These are phyloP conservation scores for Fusarium succisae DNA, from an alignment of 2,329 filamentous ascomycete genomes.

Conservation along the genomic window DNA sequence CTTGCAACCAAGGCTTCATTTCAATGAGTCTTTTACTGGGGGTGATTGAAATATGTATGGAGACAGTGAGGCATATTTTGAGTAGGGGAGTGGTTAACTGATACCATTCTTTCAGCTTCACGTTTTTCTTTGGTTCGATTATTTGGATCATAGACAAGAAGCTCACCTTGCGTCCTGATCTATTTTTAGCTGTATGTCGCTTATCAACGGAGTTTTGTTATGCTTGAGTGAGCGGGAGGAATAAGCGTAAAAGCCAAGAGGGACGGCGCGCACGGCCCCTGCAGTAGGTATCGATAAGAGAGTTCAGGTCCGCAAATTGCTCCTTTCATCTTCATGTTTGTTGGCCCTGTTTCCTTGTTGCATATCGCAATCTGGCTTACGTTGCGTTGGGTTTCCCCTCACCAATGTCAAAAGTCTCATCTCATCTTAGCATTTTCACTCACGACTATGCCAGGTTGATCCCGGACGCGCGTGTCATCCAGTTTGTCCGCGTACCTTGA, in stretches of 20 bases:
- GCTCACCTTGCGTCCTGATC: too few relatives aligned
- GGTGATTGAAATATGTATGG: not conserved
- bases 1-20: too few relatives aligned
- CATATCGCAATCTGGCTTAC: not conserved
- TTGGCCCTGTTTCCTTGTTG: not conserved
- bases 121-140: not conserved
- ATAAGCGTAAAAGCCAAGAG: not conserved
- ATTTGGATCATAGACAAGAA: not conserved
- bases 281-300: not conserved
- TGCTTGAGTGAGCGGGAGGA: not conserved
- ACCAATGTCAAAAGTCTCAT: not conserved
- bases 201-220: not conserved
- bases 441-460: too few relatives aligned
- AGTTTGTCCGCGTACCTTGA: not conserved
- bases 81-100: not conserved
- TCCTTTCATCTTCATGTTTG: not conserved
- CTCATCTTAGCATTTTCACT: not conserved
- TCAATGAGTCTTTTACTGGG: not conserved
- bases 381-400: not conserved
- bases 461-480: fast-evolving
- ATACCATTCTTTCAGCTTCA: not conserved
- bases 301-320: not conserved
- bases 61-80: not conserved
- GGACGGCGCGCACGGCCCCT: not conserved
- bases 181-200: not conserved